phyloP scores from a whole-genome alignment of 495 filamentous ascomycete genomes.

The Endocarpon pusillum region DNA sequence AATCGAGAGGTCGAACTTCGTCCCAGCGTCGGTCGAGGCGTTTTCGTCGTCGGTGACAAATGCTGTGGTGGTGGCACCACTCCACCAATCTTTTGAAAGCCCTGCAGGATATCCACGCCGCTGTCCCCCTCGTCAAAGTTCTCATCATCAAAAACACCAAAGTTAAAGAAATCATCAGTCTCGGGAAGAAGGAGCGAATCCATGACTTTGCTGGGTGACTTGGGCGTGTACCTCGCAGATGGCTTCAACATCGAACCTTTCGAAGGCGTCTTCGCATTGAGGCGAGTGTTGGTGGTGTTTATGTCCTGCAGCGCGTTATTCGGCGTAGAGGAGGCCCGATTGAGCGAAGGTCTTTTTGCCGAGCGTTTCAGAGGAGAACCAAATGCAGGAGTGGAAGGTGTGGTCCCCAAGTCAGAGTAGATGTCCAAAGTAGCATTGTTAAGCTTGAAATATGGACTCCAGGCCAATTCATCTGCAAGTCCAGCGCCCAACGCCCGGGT shows the following conservation, averaged over 20 bases:
- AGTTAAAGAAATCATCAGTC: conserved; percentile 45
- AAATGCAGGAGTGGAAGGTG: conserved; percentile 33
- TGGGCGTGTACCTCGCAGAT: conserved; percentile 29
- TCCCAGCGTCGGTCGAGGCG: not conserved
- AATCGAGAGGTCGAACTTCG: conserved; percentile 1
- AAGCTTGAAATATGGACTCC: conserved; percentile 64
- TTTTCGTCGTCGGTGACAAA: not conserved
- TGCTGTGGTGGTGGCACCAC: not conserved
- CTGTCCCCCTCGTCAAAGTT: conserved; percentile 39
- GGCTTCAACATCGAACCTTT: conserved; percentile 16
- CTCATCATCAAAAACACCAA: conserved; percentile 40
- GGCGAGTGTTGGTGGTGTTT: conserved; percentile 24
- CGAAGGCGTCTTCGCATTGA: conserved; percentile 16
- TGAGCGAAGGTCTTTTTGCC: conserved; percentile 40
- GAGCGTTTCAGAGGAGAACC: conserved; percentile 67
- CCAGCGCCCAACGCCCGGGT: conserved; percentile 52
- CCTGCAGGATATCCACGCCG: conserved; percentile 70
- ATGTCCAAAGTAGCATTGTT: conserved; percentile 44
- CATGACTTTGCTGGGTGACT: conserved; percentile 25
- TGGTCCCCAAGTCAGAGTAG: conserved; percentile 44
- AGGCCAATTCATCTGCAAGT: conserved; percentile 42
- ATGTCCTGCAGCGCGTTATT: conserved; percentile 48
- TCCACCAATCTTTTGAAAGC: conserved; percentile 76
- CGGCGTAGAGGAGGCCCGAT: conserved; percentile 12
- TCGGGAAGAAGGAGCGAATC: conserved; percentile 33